A percentile compares a stretch with the other conserved stretches of the same genome.
These are phyloP conservation scores for Tricholoma matsutake DNA, from an alignment of 768 basidiomycete genomes.

Conservation along the genomic window DNA sequence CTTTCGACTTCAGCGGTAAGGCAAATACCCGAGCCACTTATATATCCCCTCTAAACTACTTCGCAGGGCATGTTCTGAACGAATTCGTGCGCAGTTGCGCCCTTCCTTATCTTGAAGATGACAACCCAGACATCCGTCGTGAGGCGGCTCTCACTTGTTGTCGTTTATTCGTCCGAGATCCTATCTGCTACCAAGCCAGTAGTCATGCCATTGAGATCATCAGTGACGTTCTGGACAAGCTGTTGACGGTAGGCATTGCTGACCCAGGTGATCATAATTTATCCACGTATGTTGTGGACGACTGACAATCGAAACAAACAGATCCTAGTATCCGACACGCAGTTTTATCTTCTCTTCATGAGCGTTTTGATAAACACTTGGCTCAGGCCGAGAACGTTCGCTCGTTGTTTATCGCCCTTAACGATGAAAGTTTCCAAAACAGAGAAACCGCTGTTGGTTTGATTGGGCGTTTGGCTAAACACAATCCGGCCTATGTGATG, in stretches of 20 bases:
- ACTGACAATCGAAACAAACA: slow-evolving; percentile 22
- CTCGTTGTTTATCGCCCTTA: slow-evolving; percentile 93
- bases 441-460: slow-evolving; percentile 86
- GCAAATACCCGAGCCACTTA: background rate
- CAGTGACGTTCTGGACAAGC: slow-evolving; percentile 95
- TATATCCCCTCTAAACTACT: slow-evolving; percentile 1
- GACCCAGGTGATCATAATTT: slow-evolving; percentile 71
- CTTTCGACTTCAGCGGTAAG: slow-evolving; percentile 92
- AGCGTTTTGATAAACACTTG: slow-evolving; percentile 94
- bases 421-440: slow-evolving; percentile 95
- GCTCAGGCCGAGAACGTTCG: slow-evolving; percentile 99
- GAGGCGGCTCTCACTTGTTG: slow-evolving; percentile 93
- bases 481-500: slow-evolving; percentile 99
- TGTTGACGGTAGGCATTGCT: slow-evolving; percentile 91
- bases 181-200: slow-evolving; percentile 94
- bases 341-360: slow-evolving; percentile 83
- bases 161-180: slow-evolving; percentile 87
- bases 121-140: slow-evolving; percentile 80
- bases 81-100: slow-evolving; percentile 94
- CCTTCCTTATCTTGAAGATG: slow-evolving; percentile 91
- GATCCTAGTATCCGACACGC: slow-evolving; percentile 82
- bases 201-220: slow-evolving; percentile 96
- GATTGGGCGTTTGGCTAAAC: slow-evolving; percentile 89
- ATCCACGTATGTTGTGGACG: background rate
- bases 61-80: slow-evolving; percentile 83